Evolutionary conservation across 208 protist species (phyloP).

Genomic region (Wallacemonas sp.): DNA sequence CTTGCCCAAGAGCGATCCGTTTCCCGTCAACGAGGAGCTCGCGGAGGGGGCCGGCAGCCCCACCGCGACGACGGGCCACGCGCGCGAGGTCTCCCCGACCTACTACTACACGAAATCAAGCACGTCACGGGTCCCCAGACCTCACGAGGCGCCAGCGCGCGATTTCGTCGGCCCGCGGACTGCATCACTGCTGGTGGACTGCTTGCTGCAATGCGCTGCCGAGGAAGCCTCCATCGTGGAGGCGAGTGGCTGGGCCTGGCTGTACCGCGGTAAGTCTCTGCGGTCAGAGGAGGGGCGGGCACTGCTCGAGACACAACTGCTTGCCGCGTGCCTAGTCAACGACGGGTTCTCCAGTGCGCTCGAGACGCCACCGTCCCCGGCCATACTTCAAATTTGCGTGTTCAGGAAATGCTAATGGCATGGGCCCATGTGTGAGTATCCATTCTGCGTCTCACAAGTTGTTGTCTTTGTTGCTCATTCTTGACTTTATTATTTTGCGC

Average conservation of each 20-base stretch:
- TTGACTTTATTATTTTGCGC: too few relatives aligned
- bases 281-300: constrained; percentile 13
- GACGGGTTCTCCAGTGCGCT: background rate
- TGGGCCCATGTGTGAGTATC: too few relatives aligned
- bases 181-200: constrained; percentile 31
- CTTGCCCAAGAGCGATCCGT: background rate
- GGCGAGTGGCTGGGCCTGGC: constrained; percentile 30
- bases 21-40: background rate
- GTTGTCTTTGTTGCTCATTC: too few relatives aligned
- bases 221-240: constrained; percentile 35
- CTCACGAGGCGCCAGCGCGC: background rate
- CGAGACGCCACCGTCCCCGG: background rate
- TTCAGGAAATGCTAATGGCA: constrained; percentile 30
- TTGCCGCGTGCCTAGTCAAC: background rate
- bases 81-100: background rate
- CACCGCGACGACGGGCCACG: background rate
- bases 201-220: constrained; percentile 31
- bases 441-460: too few relatives aligned
- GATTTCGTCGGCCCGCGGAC: constrained; percentile 25
- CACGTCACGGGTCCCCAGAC: background rate
- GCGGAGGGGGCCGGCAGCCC: background rate
- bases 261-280: constrained; percentile 30
- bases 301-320: constrained; percentile 10
- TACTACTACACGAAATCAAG: constrained; percentile 16
- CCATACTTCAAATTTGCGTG: constrained; percentile 29